Base-by-base conservation (phyloP, 306 rosid species). In the Erythrophleum fordii region DNA sequence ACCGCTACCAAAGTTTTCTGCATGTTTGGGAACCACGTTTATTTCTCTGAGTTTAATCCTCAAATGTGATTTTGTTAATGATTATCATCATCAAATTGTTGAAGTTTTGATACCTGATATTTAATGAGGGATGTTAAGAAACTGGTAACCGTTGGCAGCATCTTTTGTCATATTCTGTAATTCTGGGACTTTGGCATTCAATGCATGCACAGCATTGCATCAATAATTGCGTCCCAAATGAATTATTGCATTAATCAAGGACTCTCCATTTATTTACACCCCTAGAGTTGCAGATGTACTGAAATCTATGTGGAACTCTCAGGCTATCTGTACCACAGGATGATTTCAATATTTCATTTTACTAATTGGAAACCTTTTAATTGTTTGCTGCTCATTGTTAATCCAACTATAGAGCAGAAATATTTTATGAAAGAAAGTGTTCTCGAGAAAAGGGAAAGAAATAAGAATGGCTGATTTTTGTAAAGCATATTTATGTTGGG, bases 1-100 rank as follows among this genome's bases (percentile, higher is more conserved):
- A 83, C 76, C 68, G 88, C 62, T 53, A 79, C 78, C 65, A 42
- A 84, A 53, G 80, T 76, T 78, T 73, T 78, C 61, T 49, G 23
- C 73, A 69, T 80, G 80, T 85, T 58, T 23, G 78, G 76, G 65
- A 78, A 39, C 17, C 42, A 18, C 34, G 52, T 51, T 29, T 66
- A 45, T 16, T 25, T 10, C 31, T 62, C 60, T 52, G 37, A 10
- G 48, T 69, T 65, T 66, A 8, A 29, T 60, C 41, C n/a, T 31
- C 20, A 64, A 41, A 35, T 20, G 8, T 75, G 46, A 23, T 61
- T 78, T 45, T 69, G 78, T 23, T 26, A 11, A 23, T 23, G 34
- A 75, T 67, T 73, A 69, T 80, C n/a, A 12, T 60, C 74, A 68
- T 68, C 73, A 12, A 26, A 11, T 46, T 28, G 45, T 68, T 18